These are phyloP conservation scores for Gossypium anomalum DNA, from an alignment of 345 rosid genomes.

Conservation along the genomic window DNA sequence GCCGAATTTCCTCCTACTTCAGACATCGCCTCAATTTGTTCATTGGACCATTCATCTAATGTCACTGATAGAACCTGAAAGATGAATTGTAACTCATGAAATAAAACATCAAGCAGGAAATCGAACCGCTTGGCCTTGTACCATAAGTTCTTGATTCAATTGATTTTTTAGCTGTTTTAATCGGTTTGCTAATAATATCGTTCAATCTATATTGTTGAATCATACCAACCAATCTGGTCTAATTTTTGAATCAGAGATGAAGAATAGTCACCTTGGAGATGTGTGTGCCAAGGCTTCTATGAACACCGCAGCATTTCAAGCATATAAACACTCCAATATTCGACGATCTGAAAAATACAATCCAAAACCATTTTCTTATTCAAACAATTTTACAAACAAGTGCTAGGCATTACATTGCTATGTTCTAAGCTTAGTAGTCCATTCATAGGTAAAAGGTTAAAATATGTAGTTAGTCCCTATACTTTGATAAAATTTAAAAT, in stretches of 20 bases:
- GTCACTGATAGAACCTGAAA: slow-evolving; percentile 87
- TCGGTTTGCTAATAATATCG: no score
- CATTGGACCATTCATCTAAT: slow-evolving; percentile 95
- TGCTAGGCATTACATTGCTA: background rate
- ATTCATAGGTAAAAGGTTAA: background rate
- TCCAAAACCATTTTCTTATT: background rate
- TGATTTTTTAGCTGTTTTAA: no score
- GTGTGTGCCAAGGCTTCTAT: slow-evolving; percentile 91
- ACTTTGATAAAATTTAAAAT: no score
- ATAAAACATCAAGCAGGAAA: no score
- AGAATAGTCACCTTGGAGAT: slow-evolving; percentile 71
- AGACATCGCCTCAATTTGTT: slow-evolving; percentile 79
- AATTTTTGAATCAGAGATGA: no score
- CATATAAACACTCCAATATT: slow-evolving; percentile 96
- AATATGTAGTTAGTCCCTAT: no score
- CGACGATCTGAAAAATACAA: slow-evolving; percentile 65
- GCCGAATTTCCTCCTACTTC: slow-evolving; percentile 94
- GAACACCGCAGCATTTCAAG: slow-evolving; percentile 91
- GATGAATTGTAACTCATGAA: no score
- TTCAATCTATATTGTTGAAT: no score
- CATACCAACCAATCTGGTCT: no score
- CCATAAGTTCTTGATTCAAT: no score
- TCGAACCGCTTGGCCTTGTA: no score
- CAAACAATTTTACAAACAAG: background rate
- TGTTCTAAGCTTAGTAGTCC: no score